A percentile compares a stretch with the other conserved stretches of the same genome.
Evolutionary conservation across 805 yeast genomes (phyloP).

Genomic region (Zygosaccharomyces rouxii): DNA sequence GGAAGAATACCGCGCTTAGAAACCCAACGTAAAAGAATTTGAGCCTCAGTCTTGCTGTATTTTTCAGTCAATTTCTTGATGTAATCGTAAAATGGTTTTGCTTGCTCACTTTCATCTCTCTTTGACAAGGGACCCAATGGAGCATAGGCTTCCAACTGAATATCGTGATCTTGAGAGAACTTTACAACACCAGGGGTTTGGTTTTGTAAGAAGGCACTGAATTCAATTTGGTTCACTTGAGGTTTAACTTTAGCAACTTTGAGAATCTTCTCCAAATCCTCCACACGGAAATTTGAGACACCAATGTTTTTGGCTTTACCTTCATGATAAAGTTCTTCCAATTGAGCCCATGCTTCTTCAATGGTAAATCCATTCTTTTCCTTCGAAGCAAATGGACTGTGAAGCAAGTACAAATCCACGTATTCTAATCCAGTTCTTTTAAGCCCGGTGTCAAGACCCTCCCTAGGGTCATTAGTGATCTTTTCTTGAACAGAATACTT

Average conservation of each 20-base stretch:
- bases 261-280: conserved; percentile 43
- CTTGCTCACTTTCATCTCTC: conserved; percentile 32
- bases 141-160: conserved; percentile 59
- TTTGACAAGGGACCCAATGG: conserved; percentile 62
- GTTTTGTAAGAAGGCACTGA: conserved; percentile 63
- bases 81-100: conserved; percentile 37
- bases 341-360: conserved; percentile 48
- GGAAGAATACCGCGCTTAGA: conserved; percentile 63
- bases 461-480: conserved; percentile 38
- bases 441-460: conserved; percentile 39
- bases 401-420: conserved; percentile 51
- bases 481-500: conserved; percentile 38
- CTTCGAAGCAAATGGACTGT: conserved; percentile 39
- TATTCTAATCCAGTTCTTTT: conserved; percentile 40
- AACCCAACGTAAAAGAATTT: conserved; percentile 66
- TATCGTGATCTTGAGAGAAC: conserved; percentile 45
- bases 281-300: conserved; percentile 54
- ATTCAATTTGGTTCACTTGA: conserved; percentile 60
- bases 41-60: conserved; percentile 57
- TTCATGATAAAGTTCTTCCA: conserved; percentile 46
- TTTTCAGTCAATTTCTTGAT: conserved; percentile 47
- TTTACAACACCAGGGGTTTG: conserved; percentile 55
- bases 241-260: conserved; percentile 43
- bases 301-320: conserved; percentile 57
- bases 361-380: conserved; percentile 39